Conservation (phyloP, 2,329 filamentous ascomycete genomes). For the Botrytis pseudocinerea region DNA sequence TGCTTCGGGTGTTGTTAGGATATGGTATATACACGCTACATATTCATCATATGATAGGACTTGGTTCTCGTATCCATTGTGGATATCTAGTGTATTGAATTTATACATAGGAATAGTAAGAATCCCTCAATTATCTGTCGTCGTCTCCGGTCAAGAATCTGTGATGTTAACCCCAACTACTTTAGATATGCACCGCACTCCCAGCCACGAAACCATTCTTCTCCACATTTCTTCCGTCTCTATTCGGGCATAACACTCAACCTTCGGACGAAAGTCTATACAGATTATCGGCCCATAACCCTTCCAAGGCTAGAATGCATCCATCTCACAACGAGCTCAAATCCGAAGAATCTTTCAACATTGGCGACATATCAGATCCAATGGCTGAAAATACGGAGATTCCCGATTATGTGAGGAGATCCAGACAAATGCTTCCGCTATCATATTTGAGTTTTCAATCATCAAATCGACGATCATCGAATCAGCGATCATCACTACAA, state of each 20-base stretch:
- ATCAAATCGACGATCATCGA: background rate
- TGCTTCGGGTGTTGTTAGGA: slow-evolving; percentile 43
- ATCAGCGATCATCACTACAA: background rate
- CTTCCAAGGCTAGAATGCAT: background rate
- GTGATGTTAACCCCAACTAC: background rate
- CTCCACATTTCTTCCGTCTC: slow-evolving; percentile 41
- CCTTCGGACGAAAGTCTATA: background rate
- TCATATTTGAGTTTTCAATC: slow-evolving; percentile 13
- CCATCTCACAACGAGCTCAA: background rate
- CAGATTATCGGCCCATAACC: background rate
- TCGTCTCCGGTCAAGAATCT: background rate
- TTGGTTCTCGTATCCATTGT: slow-evolving; percentile 42
- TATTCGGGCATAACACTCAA: slow-evolving; percentile 3
- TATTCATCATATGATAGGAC: slow-evolving; percentile 39
- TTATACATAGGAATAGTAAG: slow-evolving; percentile 47
- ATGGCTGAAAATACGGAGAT: background rate
- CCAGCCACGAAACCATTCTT: slow-evolving; percentile 49
- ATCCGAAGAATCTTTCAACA: background rate
- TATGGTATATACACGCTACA: slow-evolving; percentile 40
- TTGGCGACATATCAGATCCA: background rate
- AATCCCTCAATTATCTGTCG: background rate
- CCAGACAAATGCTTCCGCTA: slow-evolving; percentile 14
- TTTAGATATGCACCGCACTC: slow-evolving; percentile 46
- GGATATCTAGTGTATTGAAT: slow-evolving; percentile 43
- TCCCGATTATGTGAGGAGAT: background rate